phyloP scores from a whole-genome alignment of 176 grass and related monocot species.

The Ensete glaucum region DNA sequence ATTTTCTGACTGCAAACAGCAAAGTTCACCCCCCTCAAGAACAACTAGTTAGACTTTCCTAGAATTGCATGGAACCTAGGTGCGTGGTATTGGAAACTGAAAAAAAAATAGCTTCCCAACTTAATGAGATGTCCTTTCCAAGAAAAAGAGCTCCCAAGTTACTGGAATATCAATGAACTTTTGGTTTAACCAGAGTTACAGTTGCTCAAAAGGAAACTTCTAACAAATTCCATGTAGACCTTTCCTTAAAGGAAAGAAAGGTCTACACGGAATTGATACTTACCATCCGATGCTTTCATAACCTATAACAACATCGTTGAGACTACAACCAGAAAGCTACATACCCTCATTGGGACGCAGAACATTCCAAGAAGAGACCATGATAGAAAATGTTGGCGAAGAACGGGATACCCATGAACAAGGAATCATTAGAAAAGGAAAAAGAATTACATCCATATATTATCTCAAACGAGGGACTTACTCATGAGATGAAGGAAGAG shows the following conservation, averaged over 20 bases:
- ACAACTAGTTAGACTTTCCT: not conserved
- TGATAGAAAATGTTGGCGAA: not conserved
- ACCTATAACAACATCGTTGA: not conserved
- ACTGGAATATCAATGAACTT: too few relatives aligned
- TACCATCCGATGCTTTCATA: too few relatives aligned
- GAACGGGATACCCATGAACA: too few relatives aligned
- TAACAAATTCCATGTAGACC: too few relatives aligned
- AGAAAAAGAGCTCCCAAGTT: too few relatives aligned
- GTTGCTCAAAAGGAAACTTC: too few relatives aligned
- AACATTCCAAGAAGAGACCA: not conserved
- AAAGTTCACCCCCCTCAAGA: not conserved
- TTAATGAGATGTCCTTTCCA: too few relatives aligned
- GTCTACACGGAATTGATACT: too few relatives aligned
- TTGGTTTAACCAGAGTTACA: too few relatives aligned
- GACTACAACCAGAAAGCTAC: not conserved
- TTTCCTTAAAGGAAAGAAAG: too few relatives aligned
- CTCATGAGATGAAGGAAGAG: conserved; percentile 77
- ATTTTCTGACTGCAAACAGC: not conserved
- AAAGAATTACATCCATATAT: not conserved
- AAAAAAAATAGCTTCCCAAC: not conserved
- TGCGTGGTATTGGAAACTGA: not conserved
- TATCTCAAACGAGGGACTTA: conserved; percentile 28
- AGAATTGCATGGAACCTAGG: not conserved
- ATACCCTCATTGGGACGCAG: not conserved
- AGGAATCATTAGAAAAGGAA: not conserved